Percentiles rank a stretch among this genome's conserved stretches.
Evolutionary conservation across 345 rosid species (phyloP).

Genomic region (Crucihimalaya himalaica): DNA sequence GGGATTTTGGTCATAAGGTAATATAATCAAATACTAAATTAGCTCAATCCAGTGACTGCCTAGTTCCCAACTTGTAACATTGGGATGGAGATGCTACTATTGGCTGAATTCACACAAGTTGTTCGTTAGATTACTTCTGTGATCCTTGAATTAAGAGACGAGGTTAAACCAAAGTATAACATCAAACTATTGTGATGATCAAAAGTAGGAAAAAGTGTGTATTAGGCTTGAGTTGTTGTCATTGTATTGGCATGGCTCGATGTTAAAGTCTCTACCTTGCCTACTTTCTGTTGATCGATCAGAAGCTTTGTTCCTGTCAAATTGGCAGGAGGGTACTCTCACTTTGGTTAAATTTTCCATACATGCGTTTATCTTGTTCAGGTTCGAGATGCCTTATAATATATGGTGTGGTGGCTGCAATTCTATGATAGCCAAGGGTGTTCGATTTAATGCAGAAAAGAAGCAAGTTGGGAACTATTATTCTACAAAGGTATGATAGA

Average conservation of each 20-base stretch:
- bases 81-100: background rate
- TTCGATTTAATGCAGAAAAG: constrained; percentile 93
- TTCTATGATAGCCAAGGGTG: constrained; percentile 97
- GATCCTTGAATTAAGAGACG: background rate
- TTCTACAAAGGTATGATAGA: constrained; percentile 75
- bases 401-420: constrained; percentile 98
- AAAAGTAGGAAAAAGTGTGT: background rate
- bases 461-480: constrained; percentile 98
- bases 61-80: background rate
- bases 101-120: background rate
- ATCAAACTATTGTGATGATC: background rate
- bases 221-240: constrained; percentile 1
- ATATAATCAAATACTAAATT: background rate
- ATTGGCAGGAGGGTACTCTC: background rate
- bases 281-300: background rate
- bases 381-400: constrained; percentile 97
- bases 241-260: background rate
- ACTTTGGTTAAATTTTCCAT: background rate
- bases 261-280: background rate
- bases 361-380: constrained; percentile 33
- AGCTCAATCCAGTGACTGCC: background rate
- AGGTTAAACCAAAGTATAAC: background rate
- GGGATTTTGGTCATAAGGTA: constrained; percentile 94
- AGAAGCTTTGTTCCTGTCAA: background rate
- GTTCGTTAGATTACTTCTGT: background rate